Conservation (phyloP, 345 rosid genomes). For the Salix exigua region DNA sequence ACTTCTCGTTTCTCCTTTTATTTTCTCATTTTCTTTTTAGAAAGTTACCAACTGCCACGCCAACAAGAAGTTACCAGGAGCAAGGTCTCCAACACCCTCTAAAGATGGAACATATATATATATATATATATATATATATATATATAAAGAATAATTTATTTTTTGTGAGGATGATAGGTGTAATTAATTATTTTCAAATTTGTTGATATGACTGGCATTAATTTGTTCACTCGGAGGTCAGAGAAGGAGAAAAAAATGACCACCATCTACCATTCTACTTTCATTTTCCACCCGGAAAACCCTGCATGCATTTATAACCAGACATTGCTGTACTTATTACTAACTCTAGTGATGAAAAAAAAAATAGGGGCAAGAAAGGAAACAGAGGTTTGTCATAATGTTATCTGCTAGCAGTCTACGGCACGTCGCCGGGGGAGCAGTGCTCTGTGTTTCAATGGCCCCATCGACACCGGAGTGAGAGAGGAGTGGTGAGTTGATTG, state of each 20-base stretch:
- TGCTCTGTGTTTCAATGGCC: not conserved
- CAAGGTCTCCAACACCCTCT: not conserved
- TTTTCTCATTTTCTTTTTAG: not conserved
- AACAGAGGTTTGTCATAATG: slow-evolving; percentile 1
- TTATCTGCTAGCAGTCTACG: not conserved
- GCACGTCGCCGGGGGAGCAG: not conserved
- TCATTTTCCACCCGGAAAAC: too few relatives aligned
- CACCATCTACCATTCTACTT: too few relatives aligned
- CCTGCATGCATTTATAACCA: not conserved
- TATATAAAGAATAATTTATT: too few relatives aligned
- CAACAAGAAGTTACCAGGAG: not conserved
- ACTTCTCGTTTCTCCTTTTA: not conserved
- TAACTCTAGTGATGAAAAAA: not conserved
- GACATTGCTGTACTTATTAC: not conserved
- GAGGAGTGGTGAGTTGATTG: slow-evolving; percentile 2
- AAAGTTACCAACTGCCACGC: not conserved
- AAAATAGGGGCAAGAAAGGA: not conserved
- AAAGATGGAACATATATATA: not conserved
- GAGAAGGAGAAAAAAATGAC: too few relatives aligned
- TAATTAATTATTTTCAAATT: too few relatives aligned
- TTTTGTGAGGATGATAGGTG: too few relatives aligned
- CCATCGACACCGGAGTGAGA: slow-evolving; percentile 4
- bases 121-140: too few relatives aligned
- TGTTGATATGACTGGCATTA: too few relatives aligned
- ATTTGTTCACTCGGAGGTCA: too few relatives aligned